Evolutionary conservation across 495 filamentous ascomycete species (phyloP).

Genomic region (Penicillium lividum): DNA sequence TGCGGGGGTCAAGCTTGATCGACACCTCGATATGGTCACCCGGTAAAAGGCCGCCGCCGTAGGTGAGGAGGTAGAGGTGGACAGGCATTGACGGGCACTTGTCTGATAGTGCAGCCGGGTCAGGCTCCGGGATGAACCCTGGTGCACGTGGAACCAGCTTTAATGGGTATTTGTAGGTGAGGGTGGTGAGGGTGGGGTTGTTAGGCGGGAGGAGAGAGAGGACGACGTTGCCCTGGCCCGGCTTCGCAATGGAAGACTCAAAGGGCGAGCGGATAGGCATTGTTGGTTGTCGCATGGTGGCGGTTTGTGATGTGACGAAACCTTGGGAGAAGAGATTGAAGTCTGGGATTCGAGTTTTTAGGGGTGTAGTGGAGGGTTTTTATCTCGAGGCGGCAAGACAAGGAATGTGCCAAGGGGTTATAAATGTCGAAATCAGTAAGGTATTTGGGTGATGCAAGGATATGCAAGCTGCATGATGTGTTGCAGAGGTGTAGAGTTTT

Average conservation of each 20-base stretch:
- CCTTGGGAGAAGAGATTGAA: background rate
- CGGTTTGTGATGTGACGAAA: background rate
- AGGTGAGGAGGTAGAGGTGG: slow-evolving; percentile 86
- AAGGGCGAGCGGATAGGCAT: slow-evolving; percentile 60
- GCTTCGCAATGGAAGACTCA: slow-evolving; percentile 64
- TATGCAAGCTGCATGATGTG: slow-evolving; percentile 24
- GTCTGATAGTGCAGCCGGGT: slow-evolving; percentile 28
- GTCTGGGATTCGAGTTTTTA: background rate
- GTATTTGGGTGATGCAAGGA: slow-evolving; percentile 9
- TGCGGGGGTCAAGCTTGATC: slow-evolving; percentile 61
- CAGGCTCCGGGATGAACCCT: slow-evolving; percentile 40
- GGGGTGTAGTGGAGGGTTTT: slow-evolving; percentile 7
- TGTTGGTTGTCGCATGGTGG: slow-evolving; percentile 32
- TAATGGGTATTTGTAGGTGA: slow-evolving; percentile 90
- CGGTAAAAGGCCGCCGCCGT: slow-evolving; percentile 89
- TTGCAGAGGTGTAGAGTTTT: slow-evolving; percentile 4
- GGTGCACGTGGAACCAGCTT: slow-evolving; percentile 76
- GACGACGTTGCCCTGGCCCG: slow-evolving; percentile 77
- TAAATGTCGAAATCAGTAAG: slow-evolving; percentile 14
- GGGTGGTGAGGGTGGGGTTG: slow-evolving; percentile 67
- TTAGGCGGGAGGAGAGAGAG: slow-evolving; percentile 71
- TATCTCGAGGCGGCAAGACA: slow-evolving; percentile 12
- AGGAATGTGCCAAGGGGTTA: slow-evolving; percentile 20
- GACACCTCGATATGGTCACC: slow-evolving; percentile 77
- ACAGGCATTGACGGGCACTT: slow-evolving; percentile 41